Evolutionary conservation across 1,284 basidiomycete species (phyloP).

Genomic region (Inonotus hispidus): DNA sequence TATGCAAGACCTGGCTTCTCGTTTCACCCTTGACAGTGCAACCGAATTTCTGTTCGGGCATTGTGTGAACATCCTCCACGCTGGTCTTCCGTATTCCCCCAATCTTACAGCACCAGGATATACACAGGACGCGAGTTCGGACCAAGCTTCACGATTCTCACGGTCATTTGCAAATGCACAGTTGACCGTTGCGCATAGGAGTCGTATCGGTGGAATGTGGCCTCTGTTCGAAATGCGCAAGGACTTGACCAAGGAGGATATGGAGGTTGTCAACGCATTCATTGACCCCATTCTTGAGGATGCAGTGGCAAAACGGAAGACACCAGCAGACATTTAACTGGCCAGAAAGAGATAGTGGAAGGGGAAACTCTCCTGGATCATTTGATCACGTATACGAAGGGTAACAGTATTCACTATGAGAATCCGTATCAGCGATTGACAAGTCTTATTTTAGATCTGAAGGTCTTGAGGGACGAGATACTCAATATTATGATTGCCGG

Average conservation of each 20-base stretch:
- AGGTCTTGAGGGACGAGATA: slow-evolving; percentile 31
- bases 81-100: slow-evolving; percentile 29
- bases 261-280: slow-evolving; percentile 44
- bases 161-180: slow-evolving; percentile 31
- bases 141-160: slow-evolving; percentile 18
- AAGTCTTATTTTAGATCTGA: slow-evolving; percentile 21
- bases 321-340: slow-evolving; percentile 24
- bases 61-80: slow-evolving; percentile 30
- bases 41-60: slow-evolving; percentile 36
- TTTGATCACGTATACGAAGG: slow-evolving; percentile 43
- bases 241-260: slow-evolving; percentile 39
- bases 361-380: slow-evolving; percentile 47
- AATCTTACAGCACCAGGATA: slow-evolving; percentile 6
- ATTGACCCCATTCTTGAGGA: slow-evolving; percentile 45
- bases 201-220: slow-evolving; percentile 39
- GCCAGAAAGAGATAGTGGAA: slow-evolving; percentile 28
- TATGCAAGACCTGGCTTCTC: slow-evolving; percentile 35
- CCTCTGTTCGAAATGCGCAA: slow-evolving; percentile 42
- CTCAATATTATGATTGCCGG: slow-evolving; percentile 34
- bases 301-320: slow-evolving; percentile 31
- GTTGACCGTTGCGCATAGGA: slow-evolving; percentile 33
- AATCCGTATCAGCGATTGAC: neutral
- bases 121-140: slow-evolving; percentile 16
- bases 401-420: slow-evolving; percentile 25
- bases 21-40: slow-evolving; percentile 36